Conservation (phyloP, 1,284 basidiomycete species). For the Moesziomyces globuligerus region DNA sequence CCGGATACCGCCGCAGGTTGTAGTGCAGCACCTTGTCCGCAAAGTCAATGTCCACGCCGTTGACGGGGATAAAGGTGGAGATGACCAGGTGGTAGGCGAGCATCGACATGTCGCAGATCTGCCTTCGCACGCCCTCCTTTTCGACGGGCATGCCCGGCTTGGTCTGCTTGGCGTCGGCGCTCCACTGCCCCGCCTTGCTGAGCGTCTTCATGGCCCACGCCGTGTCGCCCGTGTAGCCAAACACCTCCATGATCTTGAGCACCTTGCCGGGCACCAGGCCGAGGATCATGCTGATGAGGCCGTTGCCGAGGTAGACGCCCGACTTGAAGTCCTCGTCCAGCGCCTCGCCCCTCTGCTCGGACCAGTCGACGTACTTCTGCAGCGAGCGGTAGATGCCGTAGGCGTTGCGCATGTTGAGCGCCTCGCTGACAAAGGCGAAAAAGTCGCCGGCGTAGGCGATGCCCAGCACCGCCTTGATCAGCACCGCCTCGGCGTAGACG, state of each 20-base stretch:
- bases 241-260: slow-evolving; percentile 66
- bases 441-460: slow-evolving; percentile 66
- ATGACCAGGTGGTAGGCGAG: slow-evolving; percentile 65
- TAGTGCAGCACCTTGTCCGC: slow-evolving; percentile 66
- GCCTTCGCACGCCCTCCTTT: slow-evolving; percentile 53
- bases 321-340: slow-evolving; percentile 65
- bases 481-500: slow-evolving; percentile 60
- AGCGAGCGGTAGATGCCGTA: slow-evolving; percentile 66
- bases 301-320: slow-evolving; percentile 65
- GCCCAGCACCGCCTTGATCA: slow-evolving; percentile 65
- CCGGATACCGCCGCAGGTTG: slow-evolving; percentile 62
- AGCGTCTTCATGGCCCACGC: slow-evolving; percentile 59
- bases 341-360: slow-evolving; percentile 41
- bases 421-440: slow-evolving; percentile 64
- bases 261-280: slow-evolving; percentile 65
- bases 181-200: slow-evolving; percentile 58
- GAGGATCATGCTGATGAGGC: slow-evolving; percentile 65
- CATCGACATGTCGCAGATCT: slow-evolving; percentile 64
- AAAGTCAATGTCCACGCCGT: slow-evolving; percentile 62
- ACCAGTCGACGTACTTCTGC: slow-evolving; percentile 65
- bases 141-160: slow-evolving; percentile 46
- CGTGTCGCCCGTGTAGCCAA: slow-evolving; percentile 65
- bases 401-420: slow-evolving; percentile 65
- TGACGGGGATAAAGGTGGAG: slow-evolving; percentile 65
- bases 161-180: slow-evolving; percentile 20